Evolutionary conservation across 305 asterid species (phyloP), one percentile per base, ranked within the genome.

Genomic region (Fraxinus nigra): DNA sequence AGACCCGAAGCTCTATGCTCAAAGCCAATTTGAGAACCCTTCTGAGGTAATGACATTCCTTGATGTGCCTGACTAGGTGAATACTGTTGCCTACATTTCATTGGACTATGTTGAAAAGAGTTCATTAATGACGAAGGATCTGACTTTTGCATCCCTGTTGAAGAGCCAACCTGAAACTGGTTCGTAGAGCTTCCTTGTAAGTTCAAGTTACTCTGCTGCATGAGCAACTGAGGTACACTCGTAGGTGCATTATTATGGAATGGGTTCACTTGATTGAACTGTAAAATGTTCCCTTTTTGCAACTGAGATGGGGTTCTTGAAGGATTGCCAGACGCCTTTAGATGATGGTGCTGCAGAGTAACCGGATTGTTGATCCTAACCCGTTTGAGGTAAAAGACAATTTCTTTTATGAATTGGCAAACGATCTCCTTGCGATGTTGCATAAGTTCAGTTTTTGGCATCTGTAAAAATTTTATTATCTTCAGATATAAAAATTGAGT

Each of bases 381-480:
- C 5, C 65, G 77, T 30, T 61, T 43, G 16, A 82, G 4, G 46
- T 51, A n/a, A 78, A 16, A 32, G 38, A 79, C n/a, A 1, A 78
- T 20, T 18, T 75, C 72, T 4, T 76, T 51, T 79, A 90, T 38
- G 1, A 3, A 6, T 3, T 72, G 87, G 76, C 6, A 76, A 4
- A 83, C 10, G 24, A 32, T 86, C 59, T 87, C 92, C 54, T 82
- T 84, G 35, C 78, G 35, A 69, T 33, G 20, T 2, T 69, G 51
- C n/a, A 79, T n/a, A 4, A 90, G 77, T 7, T 86, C 90, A 16
- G 70, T 14, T 84, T 63, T 86, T 0, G 92, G 48, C 33, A 43
- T 30, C 5, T 81, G 80, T 16, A 90, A 82, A 59, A 87, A 65
- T 30, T 2, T 76, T 14, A 84, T 0, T 24, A 80, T 33, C 48